Evolutionary conservation across 257 asterid genomes (phyloP).

Genomic region (Nyctanthes arbortristis): DNA sequence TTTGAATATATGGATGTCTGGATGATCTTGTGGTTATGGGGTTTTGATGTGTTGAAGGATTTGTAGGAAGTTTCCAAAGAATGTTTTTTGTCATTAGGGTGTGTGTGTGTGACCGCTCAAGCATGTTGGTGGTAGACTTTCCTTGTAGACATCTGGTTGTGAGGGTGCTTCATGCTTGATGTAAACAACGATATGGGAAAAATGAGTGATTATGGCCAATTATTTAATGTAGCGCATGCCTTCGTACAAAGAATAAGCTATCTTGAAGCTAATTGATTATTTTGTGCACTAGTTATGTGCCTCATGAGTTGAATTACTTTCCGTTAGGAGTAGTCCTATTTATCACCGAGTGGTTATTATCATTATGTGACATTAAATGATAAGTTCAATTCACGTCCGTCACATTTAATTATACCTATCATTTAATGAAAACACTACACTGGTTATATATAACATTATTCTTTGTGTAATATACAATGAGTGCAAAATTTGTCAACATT

Average conservation of each 20-base stretch:
- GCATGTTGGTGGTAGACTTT: constrained; percentile 15
- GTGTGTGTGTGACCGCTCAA: not conserved
- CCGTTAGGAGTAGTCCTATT: too few species aligned
- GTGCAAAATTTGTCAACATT: too few species aligned
- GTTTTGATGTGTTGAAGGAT: not conserved
- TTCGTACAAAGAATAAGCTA: not conserved
- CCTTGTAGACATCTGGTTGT: constrained; percentile 6
- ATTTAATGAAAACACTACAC: too few species aligned
- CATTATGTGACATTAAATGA: too few species aligned
- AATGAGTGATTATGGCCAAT: not conserved
- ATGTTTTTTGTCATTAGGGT: constrained; percentile 18
- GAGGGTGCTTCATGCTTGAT: not conserved
- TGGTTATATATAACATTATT: too few species aligned
- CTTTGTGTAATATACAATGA: too few species aligned
- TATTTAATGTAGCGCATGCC: not conserved
- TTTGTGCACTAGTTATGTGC: too few species aligned
- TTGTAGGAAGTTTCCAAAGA: constrained; percentile 13
- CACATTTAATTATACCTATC: too few species aligned
- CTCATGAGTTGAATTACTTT: too few species aligned
- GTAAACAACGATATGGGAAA: not conserved
- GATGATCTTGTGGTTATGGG: not conserved
- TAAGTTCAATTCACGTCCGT: too few species aligned
- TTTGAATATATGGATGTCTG: not conserved
- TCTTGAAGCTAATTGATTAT: not conserved
- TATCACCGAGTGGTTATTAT: too few species aligned